Evolutionary conservation across 805 yeast genomes (phyloP).

Genomic region (Barnettozyma botsteinii): DNA sequence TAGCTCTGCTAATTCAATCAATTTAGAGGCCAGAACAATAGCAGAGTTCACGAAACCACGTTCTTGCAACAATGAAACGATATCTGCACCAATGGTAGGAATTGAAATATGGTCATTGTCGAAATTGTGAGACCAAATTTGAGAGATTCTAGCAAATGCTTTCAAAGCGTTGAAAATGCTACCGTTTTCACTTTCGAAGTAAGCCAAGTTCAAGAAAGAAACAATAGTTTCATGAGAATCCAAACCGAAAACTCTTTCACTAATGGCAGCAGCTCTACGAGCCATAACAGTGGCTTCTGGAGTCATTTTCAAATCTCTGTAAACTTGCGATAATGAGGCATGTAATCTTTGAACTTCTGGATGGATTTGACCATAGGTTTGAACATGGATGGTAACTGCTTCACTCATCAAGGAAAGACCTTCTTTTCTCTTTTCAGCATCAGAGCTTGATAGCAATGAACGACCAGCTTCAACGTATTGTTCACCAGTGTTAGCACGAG

Average conservation of each 20-base stretch:
- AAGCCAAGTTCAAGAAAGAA: slow-evolving; percentile 68
- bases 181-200: slow-evolving; percentile 57
- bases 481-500: slow-evolving; percentile 60
- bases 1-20: slow-evolving; percentile 44
- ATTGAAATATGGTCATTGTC: slow-evolving; percentile 60
- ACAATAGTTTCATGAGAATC: slow-evolving; percentile 76
- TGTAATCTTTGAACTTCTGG: slow-evolving; percentile 71
- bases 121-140: slow-evolving; percentile 51
- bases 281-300: slow-evolving; percentile 58
- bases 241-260: slow-evolving; percentile 76
- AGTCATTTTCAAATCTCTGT: slow-evolving; percentile 50
- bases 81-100: slow-evolving; percentile 55
- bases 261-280: slow-evolving; percentile 63
- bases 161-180: slow-evolving; percentile 57
- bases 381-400: slow-evolving; percentile 68
- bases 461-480: slow-evolving; percentile 69
- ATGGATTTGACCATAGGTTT: slow-evolving; percentile 76
- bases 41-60: slow-evolving; percentile 44
- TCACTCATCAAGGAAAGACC: slow-evolving; percentile 66
- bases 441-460: slow-evolving; percentile 9
- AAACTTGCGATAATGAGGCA: slow-evolving; percentile 58
- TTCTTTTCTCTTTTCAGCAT: slow-evolving; percentile 38
- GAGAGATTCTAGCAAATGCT: slow-evolving; percentile 53
- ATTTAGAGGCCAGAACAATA: slow-evolving; percentile 44
- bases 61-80: slow-evolving; percentile 54